Base-by-base conservation (phyloP, 371 early-diverging fungal species). In the Mucor plumbeus region DNA sequence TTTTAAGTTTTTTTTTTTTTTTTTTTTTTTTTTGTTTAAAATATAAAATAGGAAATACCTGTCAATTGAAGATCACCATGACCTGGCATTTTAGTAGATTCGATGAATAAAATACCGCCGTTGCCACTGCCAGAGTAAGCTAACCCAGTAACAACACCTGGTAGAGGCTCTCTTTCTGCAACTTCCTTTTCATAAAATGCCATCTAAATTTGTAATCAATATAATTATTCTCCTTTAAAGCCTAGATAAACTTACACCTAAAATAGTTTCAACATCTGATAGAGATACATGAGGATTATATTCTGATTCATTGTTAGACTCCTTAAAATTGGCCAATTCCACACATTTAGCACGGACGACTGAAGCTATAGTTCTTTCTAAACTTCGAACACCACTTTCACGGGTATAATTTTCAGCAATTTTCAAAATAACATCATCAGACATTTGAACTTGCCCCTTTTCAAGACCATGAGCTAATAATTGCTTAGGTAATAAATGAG, bases 81-180 rank as follows among this genome's bases (percentile, higher is more conserved):
- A 15, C 94, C 94, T 4, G 92, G 87, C 86, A 90, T 89, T 66
- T 85, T 84, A 0, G 91, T 88, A 6, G 90, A 87, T 73, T 95
- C 96, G 41, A 95, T 88, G 69, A 93, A 93, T 60, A 95, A 67
- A 64, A 94, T 84, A 17, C 91, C 91, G 33, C 94, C 94, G 38
- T 85, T 79, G 1, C 96, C 96, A 50, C 84, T 82, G 4, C 88
- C 79, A 14, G 92, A 92, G 78, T 91, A 95, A 4, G 94, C 93
- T 59, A 96, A 80, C 0, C 95, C 95, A 13, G 91, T 92, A 1
- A 90, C 94, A 3, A 96, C 90, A 0, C 96, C 96, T 4, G 94
- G 92, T 0, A 82, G 69, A 0, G 86, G 63, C 2, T 81, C 74
- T 13, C 92, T 77, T 61, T 91, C 91, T 10, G 89, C 82, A 3